Evolutionary conservation across 495 filamentous ascomycete genomes (phyloP).

Genomic region (Podospora didyma): DNA sequence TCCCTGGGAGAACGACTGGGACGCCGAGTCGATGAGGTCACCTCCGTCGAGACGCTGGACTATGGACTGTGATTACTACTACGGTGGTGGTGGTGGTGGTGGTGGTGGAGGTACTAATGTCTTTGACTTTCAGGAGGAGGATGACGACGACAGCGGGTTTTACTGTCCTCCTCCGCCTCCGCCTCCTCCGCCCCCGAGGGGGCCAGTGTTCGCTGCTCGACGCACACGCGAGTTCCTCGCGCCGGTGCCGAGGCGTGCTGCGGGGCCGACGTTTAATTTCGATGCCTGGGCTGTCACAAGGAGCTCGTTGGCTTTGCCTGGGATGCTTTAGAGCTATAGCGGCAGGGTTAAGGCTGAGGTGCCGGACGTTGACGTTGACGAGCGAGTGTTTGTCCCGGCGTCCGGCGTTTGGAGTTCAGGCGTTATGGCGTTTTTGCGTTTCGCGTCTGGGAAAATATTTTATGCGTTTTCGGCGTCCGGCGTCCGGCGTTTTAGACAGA

Average conservation of each 20-base stretch:
- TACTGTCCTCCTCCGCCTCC: no score
- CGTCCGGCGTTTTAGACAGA: no score
- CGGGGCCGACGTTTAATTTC: conserved; percentile 16
- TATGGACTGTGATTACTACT: no score
- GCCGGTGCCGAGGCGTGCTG: conserved; percentile 14
- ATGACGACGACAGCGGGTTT: no score
- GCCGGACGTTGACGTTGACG: background rate
- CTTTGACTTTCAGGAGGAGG: no score
- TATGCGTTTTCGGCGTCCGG: background rate
- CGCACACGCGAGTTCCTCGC: conserved; percentile 21
- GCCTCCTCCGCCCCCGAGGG: background rate
- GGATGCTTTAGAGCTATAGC: background rate
- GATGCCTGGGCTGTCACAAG: conserved; percentile 17
- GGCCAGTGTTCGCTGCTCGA: conserved; percentile 15
- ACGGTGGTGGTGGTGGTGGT: no score
- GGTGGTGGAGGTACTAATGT: background rate
- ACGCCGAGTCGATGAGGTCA: background rate
- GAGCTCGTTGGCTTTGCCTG: conserved; percentile 12
- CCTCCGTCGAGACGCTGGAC: no score
- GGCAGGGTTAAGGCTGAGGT: background rate
- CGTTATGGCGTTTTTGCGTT: conserved; percentile 2
- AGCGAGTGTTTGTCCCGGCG: background rate
- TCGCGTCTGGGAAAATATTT: background rate
- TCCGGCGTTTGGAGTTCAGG: background rate
- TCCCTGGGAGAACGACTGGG: background rate